Conservation (phyloP, 2,329 filamentous ascomycete species). For the Reticulascus tulasneorum region DNA sequence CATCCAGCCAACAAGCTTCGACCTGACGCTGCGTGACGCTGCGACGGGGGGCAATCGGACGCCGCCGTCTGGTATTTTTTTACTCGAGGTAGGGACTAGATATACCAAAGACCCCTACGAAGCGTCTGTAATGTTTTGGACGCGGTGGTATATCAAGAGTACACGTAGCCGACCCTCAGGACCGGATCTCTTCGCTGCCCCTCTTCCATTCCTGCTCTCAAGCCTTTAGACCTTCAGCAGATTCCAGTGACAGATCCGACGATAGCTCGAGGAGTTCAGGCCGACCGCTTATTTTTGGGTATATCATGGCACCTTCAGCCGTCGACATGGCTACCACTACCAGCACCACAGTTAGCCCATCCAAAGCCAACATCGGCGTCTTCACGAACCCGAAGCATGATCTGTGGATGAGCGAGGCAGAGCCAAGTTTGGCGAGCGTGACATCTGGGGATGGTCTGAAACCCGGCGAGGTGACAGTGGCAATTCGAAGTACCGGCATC, state of each 20-base stretch:
- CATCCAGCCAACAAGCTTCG: conserved; percentile 15
- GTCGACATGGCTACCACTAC: conserved; percentile 20
- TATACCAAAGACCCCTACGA: too few species aligned
- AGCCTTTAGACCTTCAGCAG: too few species aligned
- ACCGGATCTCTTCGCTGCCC: conserved; percentile 3
- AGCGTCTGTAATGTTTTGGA: not conserved
- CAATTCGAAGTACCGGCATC: conserved; percentile 91
- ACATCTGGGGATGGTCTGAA: conserved; percentile 64
- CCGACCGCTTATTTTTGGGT: too few species aligned
- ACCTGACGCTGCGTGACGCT: conserved; percentile 17
- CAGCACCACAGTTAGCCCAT: conserved; percentile 33
- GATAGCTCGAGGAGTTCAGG: too few species aligned
- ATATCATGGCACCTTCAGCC: conserved; percentile 33
- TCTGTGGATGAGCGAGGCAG: conserved; percentile 78
- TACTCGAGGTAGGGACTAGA: too few species aligned
- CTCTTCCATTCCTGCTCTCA: conserved; percentile 2
- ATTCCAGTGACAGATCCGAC: too few species aligned
- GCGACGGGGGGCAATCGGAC: conserved; percentile 14
- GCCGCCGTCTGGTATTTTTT: too few species aligned
- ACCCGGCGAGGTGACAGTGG: conserved; percentile 80
- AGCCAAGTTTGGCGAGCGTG: conserved; percentile 72
- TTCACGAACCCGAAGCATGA: conserved; percentile 93
- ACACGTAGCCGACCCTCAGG: not conserved
- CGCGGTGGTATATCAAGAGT: not conserved
- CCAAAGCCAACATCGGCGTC: conserved; percentile 89